Conservation (phyloP, 2,329 filamentous ascomycete genomes). For the Capronia coronata region DNA sequence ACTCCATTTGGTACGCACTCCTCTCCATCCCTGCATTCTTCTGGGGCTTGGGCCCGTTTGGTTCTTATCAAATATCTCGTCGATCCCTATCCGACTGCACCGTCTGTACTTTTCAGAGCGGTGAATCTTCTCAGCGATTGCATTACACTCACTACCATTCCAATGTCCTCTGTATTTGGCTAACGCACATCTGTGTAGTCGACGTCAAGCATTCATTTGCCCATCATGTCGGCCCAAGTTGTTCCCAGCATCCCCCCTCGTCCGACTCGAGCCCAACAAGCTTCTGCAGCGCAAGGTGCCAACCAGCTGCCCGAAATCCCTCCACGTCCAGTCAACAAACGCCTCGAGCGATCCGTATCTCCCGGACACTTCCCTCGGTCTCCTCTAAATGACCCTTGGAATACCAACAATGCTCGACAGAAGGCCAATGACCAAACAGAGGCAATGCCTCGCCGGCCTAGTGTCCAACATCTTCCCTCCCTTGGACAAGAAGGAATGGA, state of each 20-base stretch:
- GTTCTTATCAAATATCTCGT: slow-evolving; percentile 4
- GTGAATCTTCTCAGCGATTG: slow-evolving; percentile 1
- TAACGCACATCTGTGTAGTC: slow-evolving; percentile 7
- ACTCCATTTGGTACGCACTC: slow-evolving; percentile 17
- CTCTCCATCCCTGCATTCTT: slow-evolving; percentile 10
- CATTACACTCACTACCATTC: not conserved
- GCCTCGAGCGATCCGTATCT: slow-evolving; percentile 66
- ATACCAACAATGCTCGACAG: slow-evolving; percentile 35
- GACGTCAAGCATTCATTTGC: slow-evolving; percentile 27
- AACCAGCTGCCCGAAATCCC: slow-evolving; percentile 65
- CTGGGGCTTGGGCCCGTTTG: no score
- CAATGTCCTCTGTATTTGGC: slow-evolving; percentile 6
- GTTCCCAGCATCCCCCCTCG: slow-evolving; percentile 57
- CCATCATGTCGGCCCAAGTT: slow-evolving; percentile 40
- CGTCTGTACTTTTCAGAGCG: slow-evolving; percentile 1
- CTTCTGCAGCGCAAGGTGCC: slow-evolving; percentile 35
- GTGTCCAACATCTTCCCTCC: slow-evolving; percentile 68
- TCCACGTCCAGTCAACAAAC: slow-evolving; percentile 63
- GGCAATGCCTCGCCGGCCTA: slow-evolving; percentile 57
- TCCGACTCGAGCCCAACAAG: slow-evolving; percentile 50
- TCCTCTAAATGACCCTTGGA: slow-evolving; percentile 65
- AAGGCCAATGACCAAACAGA: slow-evolving; percentile 35
- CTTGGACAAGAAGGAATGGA: slow-evolving; percentile 86
- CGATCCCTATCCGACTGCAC: slow-evolving; percentile 9
- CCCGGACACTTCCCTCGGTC: slow-evolving; percentile 76